Conservation (phyloP, 306 rosid species). For the Glycyrrhiza uralensis region DNA sequence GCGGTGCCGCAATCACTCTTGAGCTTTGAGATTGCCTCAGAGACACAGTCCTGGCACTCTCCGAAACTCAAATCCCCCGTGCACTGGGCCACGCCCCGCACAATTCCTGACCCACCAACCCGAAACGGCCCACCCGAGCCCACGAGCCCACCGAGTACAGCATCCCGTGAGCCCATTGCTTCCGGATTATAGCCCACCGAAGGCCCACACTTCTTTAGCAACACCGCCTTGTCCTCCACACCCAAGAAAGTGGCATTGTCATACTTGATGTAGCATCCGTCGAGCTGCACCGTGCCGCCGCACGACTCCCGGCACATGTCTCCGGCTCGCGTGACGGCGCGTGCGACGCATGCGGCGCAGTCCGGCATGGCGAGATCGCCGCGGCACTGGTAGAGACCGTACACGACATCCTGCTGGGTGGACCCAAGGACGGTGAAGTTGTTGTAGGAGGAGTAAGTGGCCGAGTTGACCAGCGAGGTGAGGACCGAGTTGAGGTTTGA, state of each 20-base stretch:
- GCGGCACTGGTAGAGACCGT: slow-evolving; percentile 92
- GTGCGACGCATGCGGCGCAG: slow-evolving; percentile 76
- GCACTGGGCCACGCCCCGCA: slow-evolving; percentile 73
- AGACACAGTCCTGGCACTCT: slow-evolving; percentile 69
- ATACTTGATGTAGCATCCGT: slow-evolving; percentile 83
- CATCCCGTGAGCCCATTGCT: slow-evolving; percentile 50
- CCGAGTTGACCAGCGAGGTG: slow-evolving; percentile 81
- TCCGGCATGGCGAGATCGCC: slow-evolving; percentile 89
- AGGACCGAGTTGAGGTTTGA: slow-evolving; percentile 71
- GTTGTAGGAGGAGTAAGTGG: slow-evolving; percentile 79
- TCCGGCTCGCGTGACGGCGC: slow-evolving; percentile 51
- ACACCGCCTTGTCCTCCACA: slow-evolving; percentile 64
- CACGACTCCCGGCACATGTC: slow-evolving; percentile 48
- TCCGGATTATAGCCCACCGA: slow-evolving; percentile 58
- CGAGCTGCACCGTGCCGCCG: slow-evolving; percentile 74
- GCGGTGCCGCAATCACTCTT: slow-evolving; percentile 70
- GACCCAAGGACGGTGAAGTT: slow-evolving; percentile 72
- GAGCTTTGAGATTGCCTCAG: slow-evolving; percentile 58
- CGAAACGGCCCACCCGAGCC: slow-evolving; percentile 54
- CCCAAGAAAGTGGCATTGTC: slow-evolving; percentile 75
- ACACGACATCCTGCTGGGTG: slow-evolving; percentile 49
- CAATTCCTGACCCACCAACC: slow-evolving; percentile 57
- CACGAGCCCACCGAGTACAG: slow-evolving; percentile 48
- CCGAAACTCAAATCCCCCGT: slow-evolving; percentile 55
- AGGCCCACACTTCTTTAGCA: slow-evolving; percentile 82